Percentiles rank a stretch among this genome's conserved stretches.
Conservation (phyloP, 2,329 filamentous ascomycete genomes). For the Exophiala spinifera region DNA sequence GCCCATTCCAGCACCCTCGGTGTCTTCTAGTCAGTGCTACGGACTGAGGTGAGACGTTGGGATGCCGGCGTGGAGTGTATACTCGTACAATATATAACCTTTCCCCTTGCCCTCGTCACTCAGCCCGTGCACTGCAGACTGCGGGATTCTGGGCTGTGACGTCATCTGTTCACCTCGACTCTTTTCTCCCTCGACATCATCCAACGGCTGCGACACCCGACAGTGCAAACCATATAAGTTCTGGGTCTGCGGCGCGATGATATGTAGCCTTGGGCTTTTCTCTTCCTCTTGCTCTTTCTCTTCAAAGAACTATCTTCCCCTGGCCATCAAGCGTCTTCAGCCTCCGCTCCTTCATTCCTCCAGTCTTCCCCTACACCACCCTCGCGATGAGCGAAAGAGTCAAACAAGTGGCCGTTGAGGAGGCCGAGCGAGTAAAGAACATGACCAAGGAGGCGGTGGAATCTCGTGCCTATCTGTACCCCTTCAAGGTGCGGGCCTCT, state of each 20-base stretch:
- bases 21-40: too few species aligned
- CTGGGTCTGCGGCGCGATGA: too few species aligned
- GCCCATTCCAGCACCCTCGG: too few species aligned
- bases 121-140: too few species aligned
- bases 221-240: neutral
- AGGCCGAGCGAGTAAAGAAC: constrained; percentile 63
- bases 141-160: neutral
- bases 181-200: neutral
- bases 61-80: neutral
- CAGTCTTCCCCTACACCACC: neutral
- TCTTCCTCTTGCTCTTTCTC: too few species aligned
- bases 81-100: too few species aligned
- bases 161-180: neutral
- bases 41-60: too few species aligned
- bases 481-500: constrained; percentile 59
- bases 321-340: too few species aligned
- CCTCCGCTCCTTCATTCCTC: too few species aligned
- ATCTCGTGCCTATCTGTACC: constrained; percentile 81
- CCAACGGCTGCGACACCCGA: neutral
- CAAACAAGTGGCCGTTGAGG: constrained; percentile 61
- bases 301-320: too few species aligned
- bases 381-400: constrained; percentile 43
- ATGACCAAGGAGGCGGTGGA: constrained; percentile 67
- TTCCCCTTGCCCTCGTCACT: too few species aligned
- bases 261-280: too few species aligned